Base-by-base conservation (phyloP, 1,284 basidiomycete genomes). In the Sphaerobolus stellatus region DNA sequence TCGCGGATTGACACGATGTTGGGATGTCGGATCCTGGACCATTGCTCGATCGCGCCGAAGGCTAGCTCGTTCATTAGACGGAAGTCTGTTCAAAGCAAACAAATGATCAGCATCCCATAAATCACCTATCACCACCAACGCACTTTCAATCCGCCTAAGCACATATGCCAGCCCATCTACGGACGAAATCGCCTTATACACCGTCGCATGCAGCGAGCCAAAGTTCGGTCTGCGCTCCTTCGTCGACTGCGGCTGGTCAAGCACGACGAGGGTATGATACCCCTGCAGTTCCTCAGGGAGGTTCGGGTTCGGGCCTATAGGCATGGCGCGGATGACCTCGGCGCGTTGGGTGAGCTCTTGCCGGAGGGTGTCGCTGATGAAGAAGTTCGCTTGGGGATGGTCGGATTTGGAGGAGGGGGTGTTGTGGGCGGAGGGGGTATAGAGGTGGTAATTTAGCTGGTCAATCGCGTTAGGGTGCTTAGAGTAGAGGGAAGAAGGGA, bases 371-470 rank as follows among this genome's bases (percentile, higher is more conserved):
- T 86, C 80, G 0, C 93, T 87, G 56, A 85, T 82, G 74, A 84
- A 92, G 61, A 68, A 59, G n/a, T 50, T 33, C 11, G 56, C 28
- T 28, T 24, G 30, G n/a, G 51, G 50, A 75, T 76, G 47, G 74
- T 69, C 30, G 76, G 69, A 71, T 74, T 86, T 64, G 71, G 85
- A 64, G 70, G 78, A 65, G 56, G 85, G 76, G 30, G 45, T 22
- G n/a, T 55, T 9, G 22, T 49, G 45, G 25, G 75, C 67, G 16
- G 80, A 71, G 0, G 84, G 80, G 2, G 91, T 88, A 73, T 98
- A 98, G 28, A 98, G 81, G 64, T 98, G 93, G 67, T 98, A 94
- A 66, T 97, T 86, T 47, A 97, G 81, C 87, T 94, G 65, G 9
- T 48, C 56, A 20, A 31, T 22, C 7, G 14, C 5, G 14, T 58